Conservation (phyloP, 179 eudicot species). For the Beta lomatogona region DNA sequence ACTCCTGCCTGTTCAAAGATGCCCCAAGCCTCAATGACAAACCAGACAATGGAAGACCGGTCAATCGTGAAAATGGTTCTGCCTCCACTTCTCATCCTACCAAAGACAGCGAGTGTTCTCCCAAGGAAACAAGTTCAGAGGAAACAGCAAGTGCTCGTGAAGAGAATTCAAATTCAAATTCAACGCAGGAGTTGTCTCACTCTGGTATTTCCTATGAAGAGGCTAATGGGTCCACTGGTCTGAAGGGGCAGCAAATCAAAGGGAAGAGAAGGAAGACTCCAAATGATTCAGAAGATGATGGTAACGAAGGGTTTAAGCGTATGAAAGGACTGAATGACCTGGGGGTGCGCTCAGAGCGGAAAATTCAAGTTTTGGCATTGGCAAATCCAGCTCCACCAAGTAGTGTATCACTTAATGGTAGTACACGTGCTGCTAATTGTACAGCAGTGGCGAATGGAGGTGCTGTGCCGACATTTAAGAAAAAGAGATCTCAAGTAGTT, state of each 20-base stretch:
- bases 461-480: slow-evolving; percentile 45
- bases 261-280: slow-evolving; percentile 54
- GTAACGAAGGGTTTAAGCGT: slow-evolving; percentile 74
- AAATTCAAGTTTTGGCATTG: slow-evolving; percentile 27
- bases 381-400: slow-evolving; percentile 30
- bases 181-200: slow-evolving; percentile 57
- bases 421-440: slow-evolving; percentile 22
- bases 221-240: slow-evolving; percentile 37
- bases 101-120: slow-evolving; percentile 35
- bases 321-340: slow-evolving; percentile 89
- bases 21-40: slow-evolving; percentile 24
- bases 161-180: slow-evolving; percentile 42
- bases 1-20: slow-evolving; percentile 39
- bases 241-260: slow-evolving; percentile 38
- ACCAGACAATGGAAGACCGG: slow-evolving; percentile 29
- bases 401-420: slow-evolving; percentile 15
- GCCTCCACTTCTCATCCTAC: slow-evolving; percentile 30
- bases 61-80: slow-evolving; percentile 30
- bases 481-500: slow-evolving; percentile 66
- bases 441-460: slow-evolving; percentile 36
- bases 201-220: slow-evolving; percentile 69
- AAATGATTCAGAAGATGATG: slow-evolving; percentile 93
- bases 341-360: slow-evolving; percentile 40
- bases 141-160: slow-evolving; percentile 35
- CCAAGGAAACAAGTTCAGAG: slow-evolving; percentile 40